These are phyloP conservation scores for Taphrina wiesneri DNA, from an alignment of 1,139 yeast genomes.

Conservation along the genomic window DNA sequence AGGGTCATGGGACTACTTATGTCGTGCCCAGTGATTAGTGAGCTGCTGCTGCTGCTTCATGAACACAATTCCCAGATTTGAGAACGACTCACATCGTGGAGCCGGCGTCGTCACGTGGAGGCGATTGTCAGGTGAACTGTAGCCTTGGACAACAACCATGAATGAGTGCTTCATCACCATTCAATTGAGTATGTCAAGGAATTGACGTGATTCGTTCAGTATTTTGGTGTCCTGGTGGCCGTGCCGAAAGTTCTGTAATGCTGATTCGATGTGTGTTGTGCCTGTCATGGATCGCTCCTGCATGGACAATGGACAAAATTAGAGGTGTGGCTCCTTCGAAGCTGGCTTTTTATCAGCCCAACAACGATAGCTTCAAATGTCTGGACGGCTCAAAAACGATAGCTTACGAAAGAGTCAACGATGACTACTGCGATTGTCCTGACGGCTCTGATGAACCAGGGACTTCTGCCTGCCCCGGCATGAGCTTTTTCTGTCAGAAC, in stretches of 20 bases:
- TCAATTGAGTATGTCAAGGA: no score
- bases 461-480: constrained; percentile 72
- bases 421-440: constrained; percentile 92
- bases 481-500: constrained; percentile 72
- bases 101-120: background rate
- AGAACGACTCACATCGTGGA: background rate
- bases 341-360: constrained; percentile 15
- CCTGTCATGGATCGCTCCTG: background rate
- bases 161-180: no score
- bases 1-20: no score
- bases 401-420: constrained; percentile 45
- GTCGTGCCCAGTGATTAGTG: background rate
- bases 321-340: constrained; percentile 22
- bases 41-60: background rate
- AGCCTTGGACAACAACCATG: no score
- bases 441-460: constrained; percentile 99
- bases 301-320: background rate
- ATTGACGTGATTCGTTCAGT: no score
- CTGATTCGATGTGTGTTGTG: background rate
- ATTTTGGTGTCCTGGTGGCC: background rate
- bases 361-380: constrained; percentile 18
- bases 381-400: constrained; percentile 34
- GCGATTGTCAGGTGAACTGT: no score
- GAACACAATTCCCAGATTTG: background rate
- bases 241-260: background rate